These are phyloP conservation scores for Russula lepida DNA, from an alignment of 768 basidiomycete genomes.

Conservation along the genomic window DNA sequence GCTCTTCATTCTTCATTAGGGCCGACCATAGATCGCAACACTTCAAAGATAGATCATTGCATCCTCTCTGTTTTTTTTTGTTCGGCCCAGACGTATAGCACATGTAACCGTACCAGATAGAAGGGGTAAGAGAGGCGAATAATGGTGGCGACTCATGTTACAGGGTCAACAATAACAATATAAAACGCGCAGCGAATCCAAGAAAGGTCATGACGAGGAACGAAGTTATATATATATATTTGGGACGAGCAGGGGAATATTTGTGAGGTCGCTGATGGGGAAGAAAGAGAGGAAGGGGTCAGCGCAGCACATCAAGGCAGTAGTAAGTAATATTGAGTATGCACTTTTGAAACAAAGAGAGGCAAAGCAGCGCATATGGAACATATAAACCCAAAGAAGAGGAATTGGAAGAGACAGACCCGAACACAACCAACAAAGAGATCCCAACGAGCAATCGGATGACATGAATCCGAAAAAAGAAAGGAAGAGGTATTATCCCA, in stretches of 20 bases:
- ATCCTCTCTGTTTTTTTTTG: neutral
- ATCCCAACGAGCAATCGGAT: slow-evolving; percentile 7
- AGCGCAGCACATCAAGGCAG: neutral
- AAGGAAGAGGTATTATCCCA: slow-evolving; percentile 6
- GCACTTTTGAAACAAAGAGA: neutral
- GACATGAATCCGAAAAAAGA: neutral
- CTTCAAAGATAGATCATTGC: neutral
- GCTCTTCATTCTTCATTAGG: neutral
- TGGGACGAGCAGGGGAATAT: neutral
- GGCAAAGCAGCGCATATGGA: neutral
- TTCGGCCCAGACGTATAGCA: neutral
- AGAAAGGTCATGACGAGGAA: neutral
- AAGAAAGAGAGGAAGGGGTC: neutral
- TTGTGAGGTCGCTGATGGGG: neutral
- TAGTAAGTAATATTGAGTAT: neutral
- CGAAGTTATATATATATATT: neutral
- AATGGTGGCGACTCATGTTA: slow-evolving; percentile 5
- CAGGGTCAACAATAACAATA: slow-evolving; percentile 17
- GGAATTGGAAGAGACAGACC: neutral
- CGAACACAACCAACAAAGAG: neutral
- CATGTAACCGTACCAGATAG: neutral
- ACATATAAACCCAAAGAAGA: slow-evolving; percentile 9
- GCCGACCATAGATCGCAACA: neutral
- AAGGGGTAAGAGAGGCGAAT: neutral
- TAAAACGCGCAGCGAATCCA: slow-evolving; percentile 10